These are phyloP conservation scores for Marasmius oreades DNA, from an alignment of 1,284 basidiomycete species.

Conservation along the genomic window DNA sequence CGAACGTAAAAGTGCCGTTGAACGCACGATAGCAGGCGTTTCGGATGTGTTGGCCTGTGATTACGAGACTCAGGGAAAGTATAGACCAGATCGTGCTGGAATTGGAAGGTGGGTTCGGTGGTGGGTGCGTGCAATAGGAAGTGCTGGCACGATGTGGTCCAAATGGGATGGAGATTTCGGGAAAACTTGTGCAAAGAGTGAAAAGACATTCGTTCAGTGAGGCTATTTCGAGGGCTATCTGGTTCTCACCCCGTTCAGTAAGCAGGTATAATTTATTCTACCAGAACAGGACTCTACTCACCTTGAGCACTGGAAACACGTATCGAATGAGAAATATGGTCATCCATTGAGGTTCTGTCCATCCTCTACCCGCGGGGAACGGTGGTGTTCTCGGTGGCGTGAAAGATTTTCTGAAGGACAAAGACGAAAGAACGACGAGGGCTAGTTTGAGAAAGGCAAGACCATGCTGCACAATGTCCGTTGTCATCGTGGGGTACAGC, in stretches of 20 bases:
- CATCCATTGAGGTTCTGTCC: neutral
- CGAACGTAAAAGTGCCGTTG: neutral
- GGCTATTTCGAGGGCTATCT: neutral
- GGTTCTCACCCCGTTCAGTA: neutral
- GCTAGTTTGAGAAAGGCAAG: neutral
- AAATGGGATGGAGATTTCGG: neutral
- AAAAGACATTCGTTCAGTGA: neutral
- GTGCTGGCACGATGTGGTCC: neutral
- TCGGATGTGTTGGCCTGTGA: neutral
- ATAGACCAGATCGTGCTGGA: neutral
- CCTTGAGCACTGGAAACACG: neutral
- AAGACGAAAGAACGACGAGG: neutral
- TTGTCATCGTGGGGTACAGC: neutral
- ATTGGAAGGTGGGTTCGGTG: neutral
- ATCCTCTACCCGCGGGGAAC: neutral
- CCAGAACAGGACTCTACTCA: neutral
- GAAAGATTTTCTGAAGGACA: neutral
- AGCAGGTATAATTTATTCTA: neutral
- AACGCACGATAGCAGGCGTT: neutral
- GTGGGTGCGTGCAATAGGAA: neutral
- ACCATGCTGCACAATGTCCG: neutral
- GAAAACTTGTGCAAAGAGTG: neutral
- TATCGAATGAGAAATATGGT: neutral
- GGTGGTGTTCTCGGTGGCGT: neutral
- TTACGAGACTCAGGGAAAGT: neutral